Evolutionary conservation across 2,329 filamentous ascomycete species (phyloP), one percentile per base, ranked within the genome.

Genomic region (Achaetomium macrosporum): DNA sequence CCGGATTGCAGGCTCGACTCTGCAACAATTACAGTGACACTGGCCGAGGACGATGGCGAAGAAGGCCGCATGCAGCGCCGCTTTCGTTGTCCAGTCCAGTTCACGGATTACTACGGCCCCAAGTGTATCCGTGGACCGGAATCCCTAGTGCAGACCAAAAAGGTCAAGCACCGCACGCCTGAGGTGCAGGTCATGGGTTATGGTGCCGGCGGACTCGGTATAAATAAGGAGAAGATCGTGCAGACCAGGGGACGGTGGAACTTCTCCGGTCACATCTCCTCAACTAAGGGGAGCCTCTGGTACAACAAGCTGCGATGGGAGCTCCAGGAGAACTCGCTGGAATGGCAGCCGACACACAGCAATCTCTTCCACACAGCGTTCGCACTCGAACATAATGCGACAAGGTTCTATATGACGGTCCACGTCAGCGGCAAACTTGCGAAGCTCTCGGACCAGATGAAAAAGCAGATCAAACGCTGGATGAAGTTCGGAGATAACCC

Each of bases 371-470:
- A 59, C 39, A 60, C 59, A 9, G 59, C 57, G 1, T 61, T 61
- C 13, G 53, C 57, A 3, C 30, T 59, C 15, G 49, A 59, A 37
- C 59, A 61, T 42, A 59, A 57, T 30, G 57, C 54, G 12, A 53
- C 42, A 7, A 45, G 31, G 13, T 60, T 61, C 41, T 55, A 54
- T 31, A 61, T 61, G 58, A 61, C 53, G 11, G 55, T 61, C n/a
- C 41, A 60, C 7, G 50, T 60, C n/a, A 59, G 47, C 17, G 58
- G 59, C 5, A 60, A 50, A 41, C 58, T 61, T 1, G 41, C 50
- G 2, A 52, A 37, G 25, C 7, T 40, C 6, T 53, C 52, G 3
- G 51, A 59, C 19, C 44, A 46, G 44, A 10, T 58, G 19, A 51
- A 25, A 25, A 50, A 59, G 16, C 44, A 46, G 44, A 10, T 58